Evolutionary conservation across 441 rosid genomes (phyloP).

Genomic region (Pelargonium fulgidum): DNA sequence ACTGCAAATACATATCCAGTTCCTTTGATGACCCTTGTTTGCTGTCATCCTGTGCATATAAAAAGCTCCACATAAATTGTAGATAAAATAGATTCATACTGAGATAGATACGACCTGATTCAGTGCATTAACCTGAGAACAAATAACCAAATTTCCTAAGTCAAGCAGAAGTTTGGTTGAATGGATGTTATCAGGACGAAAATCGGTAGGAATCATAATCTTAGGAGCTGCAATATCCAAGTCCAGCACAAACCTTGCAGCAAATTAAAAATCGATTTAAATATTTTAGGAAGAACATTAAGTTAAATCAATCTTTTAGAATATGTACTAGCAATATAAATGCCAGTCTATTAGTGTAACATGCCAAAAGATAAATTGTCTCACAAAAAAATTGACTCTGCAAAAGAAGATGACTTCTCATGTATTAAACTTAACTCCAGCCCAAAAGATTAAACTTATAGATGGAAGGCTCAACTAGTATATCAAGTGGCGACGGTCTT

Average conservation of each 20-base stretch:
- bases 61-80: conserved; percentile 17
- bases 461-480: too few species aligned
- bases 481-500: neutral
- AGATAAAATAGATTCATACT: neutral
- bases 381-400: too few species aligned
- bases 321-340: too few species aligned
- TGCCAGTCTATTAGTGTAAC: too few species aligned
- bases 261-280: conserved; percentile 24
- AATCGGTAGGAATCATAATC: conserved; percentile 92
- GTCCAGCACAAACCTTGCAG: conserved; percentile 82
- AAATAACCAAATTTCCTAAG: conserved; percentile 88
- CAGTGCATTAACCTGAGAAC: conserved; percentile 58
- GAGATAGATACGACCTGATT: conserved; percentile 18
- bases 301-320: too few species aligned
- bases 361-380: too few species aligned
- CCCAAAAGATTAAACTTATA: too few species aligned
- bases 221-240: conserved; percentile 99
- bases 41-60: conserved; percentile 60
- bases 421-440: too few species aligned
- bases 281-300: neutral
- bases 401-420: too few species aligned
- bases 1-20: conserved; percentile 73
- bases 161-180: conserved; percentile 91
- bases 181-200: conserved; percentile 61
- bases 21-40: conserved; percentile 44